Conservation (phyloP, 805 yeast species). For the Saccharomycopsis fodiens region DNA sequence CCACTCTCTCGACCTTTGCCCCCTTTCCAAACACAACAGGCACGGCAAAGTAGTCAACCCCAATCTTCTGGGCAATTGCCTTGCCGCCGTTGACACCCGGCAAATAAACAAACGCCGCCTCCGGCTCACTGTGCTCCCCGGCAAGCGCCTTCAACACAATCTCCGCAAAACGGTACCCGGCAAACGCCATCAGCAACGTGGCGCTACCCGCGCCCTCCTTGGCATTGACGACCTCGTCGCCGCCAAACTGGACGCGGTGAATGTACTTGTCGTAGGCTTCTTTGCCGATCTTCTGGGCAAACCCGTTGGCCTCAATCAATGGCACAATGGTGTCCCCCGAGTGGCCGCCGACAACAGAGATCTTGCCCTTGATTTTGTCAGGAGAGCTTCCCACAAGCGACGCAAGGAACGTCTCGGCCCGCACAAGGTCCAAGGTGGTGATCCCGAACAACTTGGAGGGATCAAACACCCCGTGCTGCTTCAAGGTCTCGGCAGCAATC, state of each 20-base stretch:
- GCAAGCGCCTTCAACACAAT: slow-evolving; percentile 48
- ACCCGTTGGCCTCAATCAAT: slow-evolving; percentile 48
- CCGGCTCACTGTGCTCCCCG: slow-evolving; percentile 25
- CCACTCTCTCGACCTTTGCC: slow-evolving; percentile 47
- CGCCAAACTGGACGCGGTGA: slow-evolving; percentile 78
- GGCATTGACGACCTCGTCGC: slow-evolving; percentile 83
- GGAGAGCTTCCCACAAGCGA: slow-evolving; percentile 10
- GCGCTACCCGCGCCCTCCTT: slow-evolving; percentile 82
- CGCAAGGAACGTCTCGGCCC: slow-evolving; percentile 63
- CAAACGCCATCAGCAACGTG: slow-evolving; percentile 80
- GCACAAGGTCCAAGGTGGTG: slow-evolving; percentile 70
- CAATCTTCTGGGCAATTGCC: slow-evolving; percentile 32
- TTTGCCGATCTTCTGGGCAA: slow-evolving; percentile 28
- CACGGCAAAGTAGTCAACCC: slow-evolving; percentile 47
- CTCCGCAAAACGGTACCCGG: slow-evolving; percentile 69
- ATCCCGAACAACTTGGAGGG: slow-evolving; percentile 69
- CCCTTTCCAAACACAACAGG: slow-evolving; percentile 49
- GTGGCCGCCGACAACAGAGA: slow-evolving; percentile 81
- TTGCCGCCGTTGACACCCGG: slow-evolving; percentile 46
- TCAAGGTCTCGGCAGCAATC: slow-evolving; percentile 71
- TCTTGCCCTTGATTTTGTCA: slow-evolving; percentile 27
- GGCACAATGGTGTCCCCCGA: slow-evolving; percentile 81
- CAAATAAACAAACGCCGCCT: slow-evolving; percentile 43
- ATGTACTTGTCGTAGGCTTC: slow-evolving; percentile 49
- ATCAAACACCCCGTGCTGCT: slow-evolving; percentile 61